Evolutionary conservation across 78 protist genomes (phyloP).

Genomic region (Cavenderia fasciculata): DNA sequence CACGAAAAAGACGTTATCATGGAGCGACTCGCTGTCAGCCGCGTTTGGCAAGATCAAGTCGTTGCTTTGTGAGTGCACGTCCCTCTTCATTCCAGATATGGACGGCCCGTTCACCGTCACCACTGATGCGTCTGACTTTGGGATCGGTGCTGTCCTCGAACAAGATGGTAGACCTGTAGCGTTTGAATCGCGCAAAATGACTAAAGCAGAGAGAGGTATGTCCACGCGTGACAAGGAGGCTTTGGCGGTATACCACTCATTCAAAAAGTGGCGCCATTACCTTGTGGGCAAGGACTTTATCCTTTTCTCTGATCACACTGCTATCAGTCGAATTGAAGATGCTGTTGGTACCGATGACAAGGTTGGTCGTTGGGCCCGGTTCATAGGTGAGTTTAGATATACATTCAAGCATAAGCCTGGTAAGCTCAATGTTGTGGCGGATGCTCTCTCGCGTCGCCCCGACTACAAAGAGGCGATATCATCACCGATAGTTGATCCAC

Average conservation of each 20-base stretch:
- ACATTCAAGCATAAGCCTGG: background rate
- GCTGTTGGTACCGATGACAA: background rate
- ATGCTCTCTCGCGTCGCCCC: constrained; percentile 21
- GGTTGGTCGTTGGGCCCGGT: background rate
- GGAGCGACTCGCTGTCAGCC: background rate
- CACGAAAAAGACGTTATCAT: background rate
- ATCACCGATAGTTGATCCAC: no score
- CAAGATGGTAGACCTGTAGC: constrained; percentile 34
- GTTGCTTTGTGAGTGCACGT: background rate
- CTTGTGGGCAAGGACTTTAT: background rate
- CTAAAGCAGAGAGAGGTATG: constrained; percentile 19
- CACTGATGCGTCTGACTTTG: constrained; percentile 57
- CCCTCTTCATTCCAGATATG: background rate
- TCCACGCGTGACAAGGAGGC: constrained; percentile 18
- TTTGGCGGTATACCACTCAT: constrained; percentile 8
- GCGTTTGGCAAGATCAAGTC: background rate
- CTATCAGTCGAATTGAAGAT: background rate
- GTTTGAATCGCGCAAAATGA: constrained; percentile 21
- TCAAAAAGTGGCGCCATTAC: background rate
- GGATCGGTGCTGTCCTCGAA: constrained; percentile 37
- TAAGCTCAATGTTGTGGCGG: background rate
- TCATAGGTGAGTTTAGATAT: constrained; percentile 1
- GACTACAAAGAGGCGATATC: background rate
- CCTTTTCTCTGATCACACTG: constrained; percentile 56
- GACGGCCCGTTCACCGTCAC: background rate